phyloP scores from a whole-genome alignment of 495 filamentous ascomycete genomes.

The Penicillium coffeae region DNA sequence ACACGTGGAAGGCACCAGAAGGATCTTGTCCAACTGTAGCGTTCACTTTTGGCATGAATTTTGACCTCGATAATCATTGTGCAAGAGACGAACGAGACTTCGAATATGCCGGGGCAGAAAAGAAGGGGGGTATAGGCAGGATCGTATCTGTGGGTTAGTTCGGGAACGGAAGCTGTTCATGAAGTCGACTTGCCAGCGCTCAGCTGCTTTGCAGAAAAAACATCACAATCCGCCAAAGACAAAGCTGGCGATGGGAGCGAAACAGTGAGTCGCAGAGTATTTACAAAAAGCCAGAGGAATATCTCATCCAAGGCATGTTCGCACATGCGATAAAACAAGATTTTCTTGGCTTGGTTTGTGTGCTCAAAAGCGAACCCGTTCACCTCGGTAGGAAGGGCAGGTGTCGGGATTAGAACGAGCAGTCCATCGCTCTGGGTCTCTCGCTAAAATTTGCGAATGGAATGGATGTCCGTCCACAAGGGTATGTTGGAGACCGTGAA shows the following conservation, averaged over 20 bases:
- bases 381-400: conserved; percentile 30
- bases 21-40: conserved; percentile 29
- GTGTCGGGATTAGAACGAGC: conserved; percentile 50
- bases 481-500: conserved; percentile 46
- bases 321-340: background rate
- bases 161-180: background rate
- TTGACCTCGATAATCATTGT: conserved; percentile 50
- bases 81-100: conserved; percentile 45
- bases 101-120: conserved; percentile 36
- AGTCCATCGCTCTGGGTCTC: conserved; percentile 45
- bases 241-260: background rate
- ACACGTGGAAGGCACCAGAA: conserved; percentile 43
- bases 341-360: conserved; percentile 22
- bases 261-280: background rate
- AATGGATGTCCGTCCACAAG: conserved; percentile 23
- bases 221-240: conserved; percentile 6
- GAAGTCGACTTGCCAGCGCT: background rate
- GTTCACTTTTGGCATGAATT: conserved; percentile 41
- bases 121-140: background rate
- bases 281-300: background rate
- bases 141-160: conserved; percentile 2
- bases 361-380: conserved; percentile 52
- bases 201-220: background rate
- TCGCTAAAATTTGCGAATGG: conserved; percentile 30
- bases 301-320: background rate